These are phyloP conservation scores for Brettanomyces anomalus DNA, from an alignment of 805 yeast species.

Conservation along the genomic window DNA sequence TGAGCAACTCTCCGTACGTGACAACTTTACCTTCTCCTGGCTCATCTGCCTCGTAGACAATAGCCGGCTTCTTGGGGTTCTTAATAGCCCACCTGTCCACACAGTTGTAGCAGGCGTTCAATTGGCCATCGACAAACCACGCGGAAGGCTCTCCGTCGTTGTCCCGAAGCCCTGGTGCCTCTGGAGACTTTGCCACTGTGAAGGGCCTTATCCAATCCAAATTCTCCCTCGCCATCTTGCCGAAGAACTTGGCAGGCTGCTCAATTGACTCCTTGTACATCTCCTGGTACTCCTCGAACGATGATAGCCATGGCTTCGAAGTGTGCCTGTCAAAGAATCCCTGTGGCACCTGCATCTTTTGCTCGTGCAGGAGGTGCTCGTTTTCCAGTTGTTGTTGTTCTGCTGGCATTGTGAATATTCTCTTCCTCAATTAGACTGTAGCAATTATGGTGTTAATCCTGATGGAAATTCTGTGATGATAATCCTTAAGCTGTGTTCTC, in stretches of 20 bases:
- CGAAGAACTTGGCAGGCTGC: slow-evolving; percentile 47
- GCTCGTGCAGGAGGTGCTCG: slow-evolving; percentile 25
- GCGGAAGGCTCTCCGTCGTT: slow-evolving; percentile 44
- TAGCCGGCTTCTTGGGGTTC: slow-evolving; percentile 64
- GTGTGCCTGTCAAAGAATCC: slow-evolving; percentile 34
- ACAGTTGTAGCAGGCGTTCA: slow-evolving; percentile 74
- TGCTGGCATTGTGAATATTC: slow-evolving; percentile 8
- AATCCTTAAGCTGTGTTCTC: too few species aligned
- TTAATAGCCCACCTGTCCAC: slow-evolving; percentile 73
- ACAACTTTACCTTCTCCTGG: slow-evolving; percentile 52
- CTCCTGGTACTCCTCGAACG: slow-evolving; percentile 40
- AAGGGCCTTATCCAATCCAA: slow-evolving; percentile 49
- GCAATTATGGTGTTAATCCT: too few species aligned
- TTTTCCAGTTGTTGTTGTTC: slow-evolving; percentile 21
- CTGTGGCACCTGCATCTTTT: slow-evolving; percentile 21
- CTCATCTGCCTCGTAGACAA: slow-evolving; percentile 77
- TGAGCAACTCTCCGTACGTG: slow-evolving; percentile 64
- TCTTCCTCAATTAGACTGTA: too few species aligned
- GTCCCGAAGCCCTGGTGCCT: slow-evolving; percentile 33
- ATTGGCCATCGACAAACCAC: slow-evolving; percentile 74
- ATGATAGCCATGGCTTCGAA: slow-evolving; percentile 36
- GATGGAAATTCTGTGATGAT: too few species aligned
- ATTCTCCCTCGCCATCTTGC: slow-evolving; percentile 39
- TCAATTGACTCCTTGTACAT: slow-evolving; percentile 47
- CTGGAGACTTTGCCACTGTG: slow-evolving; percentile 37